Percentiles rank a stretch among this genome's conserved stretches.
These are phyloP conservation scores for Detonula confervacea DNA, from an alignment of 352 stramenopile species.

Conservation along the genomic window DNA sequence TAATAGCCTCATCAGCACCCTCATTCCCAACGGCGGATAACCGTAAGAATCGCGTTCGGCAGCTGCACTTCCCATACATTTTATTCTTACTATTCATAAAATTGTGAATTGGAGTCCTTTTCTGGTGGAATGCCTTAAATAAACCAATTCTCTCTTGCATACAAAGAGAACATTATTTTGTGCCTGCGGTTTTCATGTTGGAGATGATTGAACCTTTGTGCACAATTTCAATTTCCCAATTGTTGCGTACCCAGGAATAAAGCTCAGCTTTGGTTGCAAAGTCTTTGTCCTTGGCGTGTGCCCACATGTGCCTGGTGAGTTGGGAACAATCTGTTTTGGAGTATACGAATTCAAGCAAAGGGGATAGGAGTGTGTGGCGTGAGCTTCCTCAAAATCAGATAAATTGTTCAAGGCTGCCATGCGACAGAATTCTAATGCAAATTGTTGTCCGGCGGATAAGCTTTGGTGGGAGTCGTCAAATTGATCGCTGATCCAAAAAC, in stretches of 20 bases:
- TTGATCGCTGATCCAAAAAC: no score
- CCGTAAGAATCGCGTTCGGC: constrained; percentile 13
- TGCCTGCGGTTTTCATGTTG: constrained; percentile 9
- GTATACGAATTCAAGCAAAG: background rate
- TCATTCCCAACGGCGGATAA: constrained; percentile 15
- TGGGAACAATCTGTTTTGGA: background rate
- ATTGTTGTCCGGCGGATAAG: no score
- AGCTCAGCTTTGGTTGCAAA: background rate
- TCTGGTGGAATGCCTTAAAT: background rate
- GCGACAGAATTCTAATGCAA: no score
- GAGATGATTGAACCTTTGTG: background rate
- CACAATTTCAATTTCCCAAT: background rate
- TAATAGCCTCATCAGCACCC: constrained; percentile 18
- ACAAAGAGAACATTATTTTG: constrained; percentile 7
- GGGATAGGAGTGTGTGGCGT: background rate
- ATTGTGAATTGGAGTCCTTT: background rate
- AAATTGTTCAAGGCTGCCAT: no score
- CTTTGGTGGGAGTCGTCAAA: no score
- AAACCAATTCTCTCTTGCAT: constrained; percentile 7
- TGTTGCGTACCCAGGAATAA: background rate
- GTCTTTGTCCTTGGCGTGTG: background rate
- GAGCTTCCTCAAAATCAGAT: background rate
- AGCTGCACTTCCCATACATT: constrained; percentile 8
- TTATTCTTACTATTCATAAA: constrained; percentile 9
- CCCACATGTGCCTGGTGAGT: background rate